Evolutionary conservation across 164 flowering plant genomes (phyloP).

Genomic region (Berberis thunbergii): DNA sequence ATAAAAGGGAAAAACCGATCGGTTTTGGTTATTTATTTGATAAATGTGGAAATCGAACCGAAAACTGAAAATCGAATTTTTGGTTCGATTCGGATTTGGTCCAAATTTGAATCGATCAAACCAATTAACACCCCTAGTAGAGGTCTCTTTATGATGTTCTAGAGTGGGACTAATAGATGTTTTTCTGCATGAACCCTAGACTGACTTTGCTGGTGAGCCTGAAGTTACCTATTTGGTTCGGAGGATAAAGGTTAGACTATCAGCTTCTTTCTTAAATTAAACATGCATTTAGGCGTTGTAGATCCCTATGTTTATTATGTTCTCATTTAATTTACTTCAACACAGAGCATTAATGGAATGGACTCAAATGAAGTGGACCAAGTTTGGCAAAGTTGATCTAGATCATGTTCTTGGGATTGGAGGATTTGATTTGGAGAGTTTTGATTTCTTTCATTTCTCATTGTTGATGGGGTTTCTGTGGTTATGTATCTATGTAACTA

Average conservation of each 20-base stretch:
- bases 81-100: no score
- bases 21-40: no score
- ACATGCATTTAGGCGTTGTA: neutral
- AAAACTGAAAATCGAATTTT: no score
- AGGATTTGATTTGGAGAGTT: slow-evolving; percentile 98
- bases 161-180: slow-evolving; percentile 4
- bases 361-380: slow-evolving; percentile 66
- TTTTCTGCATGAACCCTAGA: slow-evolving; percentile 32
- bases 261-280: slow-evolving; percentile 4
- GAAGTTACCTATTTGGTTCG: slow-evolving; percentile 56
- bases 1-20: no score
- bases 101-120: no score
- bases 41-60: no score
- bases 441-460: slow-evolving; percentile 5
- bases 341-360: slow-evolving; percentile 70
- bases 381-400: slow-evolving; percentile 86
- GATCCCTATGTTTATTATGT: neutral
- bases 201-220: slow-evolving; percentile 80
- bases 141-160: neutral
- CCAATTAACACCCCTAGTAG: no score
- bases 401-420: slow-evolving; percentile 99
- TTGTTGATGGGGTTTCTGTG: neutral
- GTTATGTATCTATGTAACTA: neutral
- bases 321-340: neutral
- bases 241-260: slow-evolving; percentile 63